Evolutionary conservation across 768 basidiomycete species (phyloP), one percentile per base, ranked within the genome.

Genomic region (Serendipita vermifera): DNA sequence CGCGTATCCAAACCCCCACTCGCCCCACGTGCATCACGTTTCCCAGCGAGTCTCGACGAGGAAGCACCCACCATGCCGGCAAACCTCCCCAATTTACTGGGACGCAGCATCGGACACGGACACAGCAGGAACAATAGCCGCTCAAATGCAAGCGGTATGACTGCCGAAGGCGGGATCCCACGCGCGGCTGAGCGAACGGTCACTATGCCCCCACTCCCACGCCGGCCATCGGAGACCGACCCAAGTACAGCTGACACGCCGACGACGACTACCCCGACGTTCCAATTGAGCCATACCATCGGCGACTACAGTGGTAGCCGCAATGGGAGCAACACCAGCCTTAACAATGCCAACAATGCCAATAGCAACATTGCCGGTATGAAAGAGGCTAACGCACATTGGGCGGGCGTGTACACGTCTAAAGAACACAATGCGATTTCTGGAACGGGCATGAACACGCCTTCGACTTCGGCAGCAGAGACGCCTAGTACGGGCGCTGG

Each of bases 171-270:
- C 46, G n/a, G n/a, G 46, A 22, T 51, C 7, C 46, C 46, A 1
- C 46, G 46, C 22, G 46, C 46, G 27, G 31, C 22, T 29, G 46
- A 51, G 1, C 20, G 46, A 29, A 51, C 46, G 2, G 46, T 51
- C 22, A 51, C 46, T 20, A 51, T 51, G 46, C 46, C 46, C 4
- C 46, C 46, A 7, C 46, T 51, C 29, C 27, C 46, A 9, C 46
- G 46, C 7, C 4, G 27, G n/a, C 46, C 46, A 14, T 26, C 46
- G 46, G 46, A 11, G 24, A 51, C 46, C 22, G 46, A 51, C 6
- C n/a, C 39, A 41, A 5, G 6, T n/a, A n/a, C 39, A 6, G 39
- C n/a, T n/a, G n/a, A n/a, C n/a, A n/a, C n/a, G n/a, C n/a, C n/a
- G n/a, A n/a, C n/a, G n/a, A n/a, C n/a, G n/a, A n/a, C n/a, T n/a